Evolutionary conservation across 257 asterid genomes (phyloP).

Genomic region (Coffea canephora): DNA sequence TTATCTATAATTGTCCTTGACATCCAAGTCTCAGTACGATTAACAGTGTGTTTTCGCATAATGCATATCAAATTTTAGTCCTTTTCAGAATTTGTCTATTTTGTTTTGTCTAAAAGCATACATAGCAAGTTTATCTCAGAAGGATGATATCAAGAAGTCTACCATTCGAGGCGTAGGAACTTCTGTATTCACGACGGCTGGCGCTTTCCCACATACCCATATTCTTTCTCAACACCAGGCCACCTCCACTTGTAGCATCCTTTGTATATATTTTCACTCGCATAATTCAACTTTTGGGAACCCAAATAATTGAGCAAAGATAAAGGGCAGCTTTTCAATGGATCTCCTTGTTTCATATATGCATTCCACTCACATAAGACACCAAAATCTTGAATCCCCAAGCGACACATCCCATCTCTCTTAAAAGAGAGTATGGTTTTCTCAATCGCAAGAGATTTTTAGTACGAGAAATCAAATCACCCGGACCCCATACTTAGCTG

Average conservation of each 20-base stretch:
- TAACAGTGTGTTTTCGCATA: too few species aligned
- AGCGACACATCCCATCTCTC: constrained; percentile 1
- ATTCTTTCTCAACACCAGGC: not conserved
- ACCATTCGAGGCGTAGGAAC: not conserved
- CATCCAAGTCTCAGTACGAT: too few species aligned
- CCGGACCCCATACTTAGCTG: constrained; percentile 31
- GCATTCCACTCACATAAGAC: constrained; percentile 20
- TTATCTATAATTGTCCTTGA: too few species aligned
- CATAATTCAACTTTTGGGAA: constrained; percentile 19
- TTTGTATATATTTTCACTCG: not conserved
- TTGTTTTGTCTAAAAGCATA: too few species aligned
- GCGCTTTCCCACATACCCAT: not conserved
- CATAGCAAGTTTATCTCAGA: too few species aligned
- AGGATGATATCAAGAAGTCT: not conserved
- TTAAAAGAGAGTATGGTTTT: constrained; percentile 7
- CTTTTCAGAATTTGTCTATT: too few species aligned
- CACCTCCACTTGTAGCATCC: not conserved
- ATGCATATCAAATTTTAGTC: too few species aligned
- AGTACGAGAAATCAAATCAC: constrained; percentile 29
- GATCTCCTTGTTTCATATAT: constrained; percentile 7
- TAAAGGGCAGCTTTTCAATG: constrained; percentile 12
- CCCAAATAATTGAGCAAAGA: constrained; percentile 22
- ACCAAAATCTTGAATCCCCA: constrained; percentile 21
- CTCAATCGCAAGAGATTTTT: constrained; percentile 11
- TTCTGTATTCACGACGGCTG: not conserved